Evolutionary conservation across 2,329 filamentous ascomycete species (phyloP), one percentile per base, ranked within the genome.

Genomic region (Thelonectria blattea): DNA sequence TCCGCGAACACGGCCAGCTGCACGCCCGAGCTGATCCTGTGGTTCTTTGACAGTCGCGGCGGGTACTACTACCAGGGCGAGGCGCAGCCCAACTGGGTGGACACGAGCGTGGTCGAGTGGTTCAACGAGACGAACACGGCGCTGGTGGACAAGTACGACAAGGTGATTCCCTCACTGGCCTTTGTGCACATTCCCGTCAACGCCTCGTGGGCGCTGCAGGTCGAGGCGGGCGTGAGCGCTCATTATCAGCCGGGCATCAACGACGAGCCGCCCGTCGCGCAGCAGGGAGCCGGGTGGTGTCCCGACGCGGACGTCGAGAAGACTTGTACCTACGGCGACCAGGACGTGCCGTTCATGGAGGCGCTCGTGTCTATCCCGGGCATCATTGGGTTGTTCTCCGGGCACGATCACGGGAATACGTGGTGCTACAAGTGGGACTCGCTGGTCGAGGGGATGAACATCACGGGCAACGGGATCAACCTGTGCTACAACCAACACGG

Each of bases 21-120:
- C 54, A 58, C 66, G 0, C 76, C 78, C 0, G 73, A 76, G 22
- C 61, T 80, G 7, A 67, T 91, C 1, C 76, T 91, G 0, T 91
- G 87, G 86, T 91, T 91, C 75, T 90, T 91, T 63, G 88, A 91
- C 68, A 83, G 80, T 52, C 78, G 82, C n/a, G 86, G 87, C 18
- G 86, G 86, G 7, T 78, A 77, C 47, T 76, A 78, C 41, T 85
- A 80, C 67, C 80, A 80, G 56, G 62, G 74, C 9, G 41, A 43
- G 0, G 45, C 52, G 2, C 73, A 75, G 9, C 74, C 75, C 0
- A 73, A 81, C 65, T 83, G 81, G 81, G 80, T 83, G 3, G 76
- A 81, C 55, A 30, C 52, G 15, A 73, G 68, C 8, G 80, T 81
- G 0, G 80, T 79, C 0, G 58, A 73, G 17, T 83, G 81, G 81